Evolutionary conservation across 345 rosid genomes (phyloP).

Genomic region (Eutrema yunnanense): DNA sequence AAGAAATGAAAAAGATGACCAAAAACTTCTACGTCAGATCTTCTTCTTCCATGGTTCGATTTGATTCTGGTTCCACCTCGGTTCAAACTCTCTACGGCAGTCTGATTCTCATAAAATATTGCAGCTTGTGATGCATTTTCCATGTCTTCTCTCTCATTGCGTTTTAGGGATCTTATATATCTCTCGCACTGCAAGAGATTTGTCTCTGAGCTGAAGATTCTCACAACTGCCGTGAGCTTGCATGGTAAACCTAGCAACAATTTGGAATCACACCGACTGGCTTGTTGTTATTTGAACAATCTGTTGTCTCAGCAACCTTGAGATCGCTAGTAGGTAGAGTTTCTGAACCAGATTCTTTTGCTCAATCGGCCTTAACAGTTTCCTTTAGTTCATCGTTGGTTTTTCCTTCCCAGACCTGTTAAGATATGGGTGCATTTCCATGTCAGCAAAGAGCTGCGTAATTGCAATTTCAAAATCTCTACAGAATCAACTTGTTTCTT

Average conservation of each 20-base stretch:
- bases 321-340: conserved; percentile 5
- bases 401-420: conserved; percentile 39
- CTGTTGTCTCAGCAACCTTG: conserved; percentile 11
- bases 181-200: not conserved
- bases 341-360: conserved; percentile 7
- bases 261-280: conserved; percentile 15
- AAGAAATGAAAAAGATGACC: not conserved
- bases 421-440: not conserved
- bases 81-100: not conserved
- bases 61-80: not conserved
- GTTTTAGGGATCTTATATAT: not conserved
- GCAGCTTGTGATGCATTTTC: not conserved
- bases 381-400: conserved; percentile 26
- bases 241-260: conserved; percentile 22
- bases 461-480: not conserved
- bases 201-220: not conserved
- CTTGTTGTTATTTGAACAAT: conserved; percentile 7
- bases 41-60: not conserved
- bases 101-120: not conserved
- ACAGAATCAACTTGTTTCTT: not conserved
- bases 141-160: not conserved
- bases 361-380: not conserved
- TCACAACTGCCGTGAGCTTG: not conserved
- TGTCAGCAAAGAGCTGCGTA: not conserved
- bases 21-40: not conserved